Evolutionary conservation across 805 yeast genomes (phyloP), one percentile per base, ranked within the genome.

Genomic region (Yamadazyma akitaensis): DNA sequence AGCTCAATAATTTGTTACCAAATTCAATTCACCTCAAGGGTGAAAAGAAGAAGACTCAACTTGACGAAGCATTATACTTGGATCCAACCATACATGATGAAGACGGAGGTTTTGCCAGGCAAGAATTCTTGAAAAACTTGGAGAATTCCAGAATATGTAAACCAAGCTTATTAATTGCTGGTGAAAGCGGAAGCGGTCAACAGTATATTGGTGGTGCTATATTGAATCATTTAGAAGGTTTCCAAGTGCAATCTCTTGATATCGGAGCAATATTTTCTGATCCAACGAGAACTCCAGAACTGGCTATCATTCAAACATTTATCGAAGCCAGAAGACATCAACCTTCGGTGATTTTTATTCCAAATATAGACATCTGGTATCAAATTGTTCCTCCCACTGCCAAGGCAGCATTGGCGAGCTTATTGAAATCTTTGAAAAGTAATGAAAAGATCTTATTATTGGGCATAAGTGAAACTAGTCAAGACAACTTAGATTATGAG

Each of bases 281-380:
- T 56, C 73, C 92, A 7, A 80, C 89, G 0, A 72, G 88, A 56
- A 80, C 96, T 0, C 83, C 92, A 1, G 99, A 94, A 62, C 85
- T 88, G 58, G 77, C 86, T 0, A 75, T 90, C 17, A 87, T 92
- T 25, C 96, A 88, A 60, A 76, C 86, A 35, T 84, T 94, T 57
- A 73, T 85, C 18, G 99, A 94, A 65, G 94, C 96, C 5, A 79
- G 87, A 53, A 79, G 96, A 59, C 95, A 92, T 52, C 85, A 86
- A 49, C 99, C 98, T 0, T 79, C 96, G 8, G 84, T 94, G 13
- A 68, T 94, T 2, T 85, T 79, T 60, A 79, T 94, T 42, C 97
- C 98, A 2, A 85, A 86, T 58, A 68, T 89, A 43, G 89, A 89
- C 48, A 77, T 82, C 9, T 89, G 96, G 90, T 70, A 76, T 45